phyloP scores from a whole-genome alignment of 2,329 filamentous ascomycete species.

The Monosporascus sp. region DNA sequence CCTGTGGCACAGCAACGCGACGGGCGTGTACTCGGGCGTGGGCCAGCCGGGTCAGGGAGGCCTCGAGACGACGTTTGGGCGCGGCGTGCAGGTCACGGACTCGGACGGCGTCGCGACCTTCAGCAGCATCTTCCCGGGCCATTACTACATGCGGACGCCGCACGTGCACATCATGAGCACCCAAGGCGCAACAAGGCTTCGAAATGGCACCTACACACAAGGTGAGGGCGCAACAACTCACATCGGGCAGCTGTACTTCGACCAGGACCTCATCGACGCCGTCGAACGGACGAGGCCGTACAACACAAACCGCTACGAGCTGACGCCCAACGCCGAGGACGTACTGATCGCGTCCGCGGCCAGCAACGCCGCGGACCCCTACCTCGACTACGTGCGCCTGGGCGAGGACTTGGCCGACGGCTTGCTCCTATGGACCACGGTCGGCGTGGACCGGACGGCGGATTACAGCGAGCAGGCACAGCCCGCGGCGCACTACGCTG shows the following conservation, averaged over 20 bases:
- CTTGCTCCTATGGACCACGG: slow-evolving; percentile 43
- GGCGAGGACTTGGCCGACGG: slow-evolving; percentile 44
- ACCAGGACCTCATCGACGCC: slow-evolving; percentile 45
- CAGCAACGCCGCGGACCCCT: slow-evolving; percentile 46
- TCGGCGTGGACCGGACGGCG: slow-evolving; percentile 38
- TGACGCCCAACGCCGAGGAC: slow-evolving; percentile 47
- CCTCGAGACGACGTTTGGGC: slow-evolving; percentile 26
- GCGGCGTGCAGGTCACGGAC: slow-evolving; percentile 29
- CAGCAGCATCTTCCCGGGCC: slow-evolving; percentile 30
- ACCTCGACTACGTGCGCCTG: slow-evolving; percentile 52
- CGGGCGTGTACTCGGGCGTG: slow-evolving; percentile 34
- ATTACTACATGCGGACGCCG: slow-evolving; percentile 23
- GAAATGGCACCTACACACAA: slow-evolving; percentile 41
- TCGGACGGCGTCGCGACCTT: slow-evolving; percentile 30
- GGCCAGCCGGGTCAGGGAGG: slow-evolving; percentile 19
- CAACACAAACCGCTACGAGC: slow-evolving; percentile 31
- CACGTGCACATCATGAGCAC: slow-evolving; percentile 30
- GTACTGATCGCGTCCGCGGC: slow-evolving; percentile 42
- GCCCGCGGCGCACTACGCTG: slow-evolving; percentile 20
- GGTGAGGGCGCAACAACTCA: slow-evolving; percentile 45
- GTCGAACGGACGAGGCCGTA: slow-evolving; percentile 43
- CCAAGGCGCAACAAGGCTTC: slow-evolving; percentile 26
- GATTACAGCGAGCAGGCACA: slow-evolving; percentile 16
- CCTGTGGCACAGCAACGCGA: slow-evolving; percentile 34
- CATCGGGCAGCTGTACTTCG: slow-evolving; percentile 58